Evolutionary conservation across 1,284 basidiomycete genomes (phyloP).

Genomic region (Golubevia pallescens): DNA sequence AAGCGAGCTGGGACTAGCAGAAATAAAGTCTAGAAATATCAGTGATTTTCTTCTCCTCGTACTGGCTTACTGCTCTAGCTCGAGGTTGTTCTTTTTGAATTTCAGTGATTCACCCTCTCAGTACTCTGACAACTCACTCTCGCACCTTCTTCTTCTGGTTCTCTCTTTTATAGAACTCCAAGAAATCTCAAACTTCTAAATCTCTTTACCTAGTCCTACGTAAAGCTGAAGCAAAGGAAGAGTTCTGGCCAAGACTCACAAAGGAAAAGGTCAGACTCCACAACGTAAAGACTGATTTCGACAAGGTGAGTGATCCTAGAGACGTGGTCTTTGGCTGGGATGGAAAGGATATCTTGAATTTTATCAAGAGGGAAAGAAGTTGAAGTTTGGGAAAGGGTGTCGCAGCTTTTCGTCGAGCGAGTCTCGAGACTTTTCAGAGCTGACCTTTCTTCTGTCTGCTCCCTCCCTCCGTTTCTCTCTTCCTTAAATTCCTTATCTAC

Average conservation of each 20-base stretch:
- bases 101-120: not conserved
- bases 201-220: conserved; percentile 53
- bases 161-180: conserved; percentile 21
- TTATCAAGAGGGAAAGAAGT: no score
- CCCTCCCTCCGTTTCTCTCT: no score
- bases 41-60: no score
- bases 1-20: not conserved
- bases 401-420: no score
- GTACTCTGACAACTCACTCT: not conserved
- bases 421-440: no score
- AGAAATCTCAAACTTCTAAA: conserved; percentile 57
- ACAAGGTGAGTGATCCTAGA: conserved; percentile 31
- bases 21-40: no score
- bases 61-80: not conserved
- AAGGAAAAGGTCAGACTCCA: conserved; percentile 64
- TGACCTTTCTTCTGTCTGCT: no score
- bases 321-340: no score
- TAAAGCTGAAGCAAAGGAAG: conserved; percentile 51
- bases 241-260: conserved; percentile 64
- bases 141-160: not conserved
- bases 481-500: no score
- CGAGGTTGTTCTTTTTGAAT: not conserved
- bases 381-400: no score
- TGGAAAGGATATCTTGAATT: no score
- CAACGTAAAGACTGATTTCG: conserved; percentile 65